These are phyloP conservation scores for Starmera amethionina DNA, from an alignment of 805 yeast genomes.

Conservation along the genomic window DNA sequence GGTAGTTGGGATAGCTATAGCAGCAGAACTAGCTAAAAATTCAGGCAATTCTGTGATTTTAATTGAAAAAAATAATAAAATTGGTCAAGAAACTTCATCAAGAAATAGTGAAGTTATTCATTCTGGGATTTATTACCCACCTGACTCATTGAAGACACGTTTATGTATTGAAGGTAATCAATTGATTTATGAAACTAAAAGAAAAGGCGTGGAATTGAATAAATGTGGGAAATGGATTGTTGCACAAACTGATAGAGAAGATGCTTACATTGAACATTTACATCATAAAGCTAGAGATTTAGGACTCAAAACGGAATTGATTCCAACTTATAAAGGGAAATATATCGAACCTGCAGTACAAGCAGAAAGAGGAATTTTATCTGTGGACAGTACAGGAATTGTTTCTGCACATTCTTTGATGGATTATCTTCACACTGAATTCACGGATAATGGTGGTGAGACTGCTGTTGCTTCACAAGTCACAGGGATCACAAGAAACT, in stretches of 20 bases:
- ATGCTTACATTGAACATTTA: conserved; percentile 45
- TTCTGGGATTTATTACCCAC: conserved; percentile 81
- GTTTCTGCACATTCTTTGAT: conserved; percentile 71
- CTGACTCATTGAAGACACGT: conserved; percentile 51
- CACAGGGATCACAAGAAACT: conserved; percentile 20
- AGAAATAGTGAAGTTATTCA: conserved; percentile 90
- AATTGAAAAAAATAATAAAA: conserved; percentile 53
- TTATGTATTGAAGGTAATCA: conserved; percentile 72
- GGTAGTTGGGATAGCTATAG: conserved; percentile 74
- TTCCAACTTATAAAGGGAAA: conserved; percentile 35
- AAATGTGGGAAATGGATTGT: conserved; percentile 82
- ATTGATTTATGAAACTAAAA: conserved; percentile 40
- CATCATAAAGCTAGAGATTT: conserved; percentile 38
- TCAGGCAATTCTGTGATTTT: conserved; percentile 46
- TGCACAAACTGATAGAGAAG: conserved; percentile 64
- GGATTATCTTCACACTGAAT: conserved; percentile 42
- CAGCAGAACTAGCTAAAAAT: conserved; percentile 47
- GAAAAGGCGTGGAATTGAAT: conserved; percentile 44
- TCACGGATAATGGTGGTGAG: conserved; percentile 55
- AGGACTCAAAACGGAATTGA: conserved; percentile 50
- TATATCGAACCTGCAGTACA: conserved; percentile 54
- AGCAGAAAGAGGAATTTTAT: conserved; percentile 52
- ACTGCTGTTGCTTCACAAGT: conserved; percentile 56
- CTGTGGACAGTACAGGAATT: conserved; percentile 80
- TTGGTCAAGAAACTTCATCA: conserved; percentile 80